Base-by-base conservation (phyloP, 768 basidiomycete genomes). In the Russula vinacea region DNA sequence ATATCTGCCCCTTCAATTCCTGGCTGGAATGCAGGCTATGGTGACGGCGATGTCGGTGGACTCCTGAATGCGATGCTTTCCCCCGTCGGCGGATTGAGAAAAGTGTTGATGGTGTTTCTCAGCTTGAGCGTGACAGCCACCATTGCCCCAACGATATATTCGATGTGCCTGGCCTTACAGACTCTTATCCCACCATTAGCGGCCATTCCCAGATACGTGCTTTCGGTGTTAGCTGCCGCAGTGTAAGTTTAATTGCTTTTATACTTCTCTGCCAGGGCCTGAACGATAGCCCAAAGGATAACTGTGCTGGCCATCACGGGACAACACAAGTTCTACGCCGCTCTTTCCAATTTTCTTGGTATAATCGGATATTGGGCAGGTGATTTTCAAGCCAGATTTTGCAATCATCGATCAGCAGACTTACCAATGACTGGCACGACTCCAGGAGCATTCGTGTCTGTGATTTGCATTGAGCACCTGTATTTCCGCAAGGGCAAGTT, bases 81-180 rank as follows among this genome's bases (percentile, higher is more conserved):
- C n/a, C 90, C 89, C 3, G 75, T 77, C 1, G 83, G 84, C 1
- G 79, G 79, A 37, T 90, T 89, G 73, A 85, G 89, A 0, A 88
- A 88, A 67, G 84, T 89, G 73, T 76, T 91, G 51, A 78, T 86
- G 0, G 87, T 89, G 29, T 71, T 94, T 59, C 79, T 93, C 67
- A 84, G 87, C 17, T 75, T 94, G 33, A 86, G 86, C 63, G 85
- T 92, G 14, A 85, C 86, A 2, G 89, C 84, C 5, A 94, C 94
- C 75, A 87, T 90, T 51, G 89, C 90, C 1, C 84, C 87, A 2
- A 89, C 90, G 7, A 85, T 93, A 66, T 97, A 97, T 74, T 90
- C 88, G 50, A 82, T 88, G 62, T 83, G 85, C 68, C 79, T 93
- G 65, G 87, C 84, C 70, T 77, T 90, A 65, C 91, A 93, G 71